Conservation (phyloP, 441 rosid species). For the Oxalis stricta region DNA sequence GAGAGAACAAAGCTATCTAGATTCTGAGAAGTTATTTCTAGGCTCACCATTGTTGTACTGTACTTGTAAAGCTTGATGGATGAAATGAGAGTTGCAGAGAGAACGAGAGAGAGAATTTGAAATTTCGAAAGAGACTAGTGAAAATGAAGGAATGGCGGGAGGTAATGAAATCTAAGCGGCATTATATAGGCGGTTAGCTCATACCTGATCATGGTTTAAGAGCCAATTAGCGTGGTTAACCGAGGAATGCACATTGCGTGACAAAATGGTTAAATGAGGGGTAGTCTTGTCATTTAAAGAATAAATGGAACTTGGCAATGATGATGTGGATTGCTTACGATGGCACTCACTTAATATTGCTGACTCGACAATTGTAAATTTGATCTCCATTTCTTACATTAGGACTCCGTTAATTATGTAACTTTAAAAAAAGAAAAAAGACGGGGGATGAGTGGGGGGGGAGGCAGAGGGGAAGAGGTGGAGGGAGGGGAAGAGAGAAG, state of each 20-base stretch:
- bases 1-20: background rate
- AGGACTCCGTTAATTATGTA: too few species aligned
- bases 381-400: too few species aligned
- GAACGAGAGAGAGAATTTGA: constrained; percentile 8
- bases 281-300: too few species aligned
- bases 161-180: background rate
- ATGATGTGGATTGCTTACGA: too few species aligned
- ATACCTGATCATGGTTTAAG: constrained; percentile 15
- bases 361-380: too few species aligned
- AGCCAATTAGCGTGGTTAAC: background rate
- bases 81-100: background rate
- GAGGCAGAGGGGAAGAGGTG: too few species aligned
- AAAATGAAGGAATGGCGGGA: constrained; percentile 14
- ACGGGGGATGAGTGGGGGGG: too few species aligned
- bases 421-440: too few species aligned
- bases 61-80: constrained; percentile 5
- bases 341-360: too few species aligned
- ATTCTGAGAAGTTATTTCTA: constrained; percentile 1
- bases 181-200: constrained; percentile 10
- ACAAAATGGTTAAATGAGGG: too few species aligned
- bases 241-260: background rate
- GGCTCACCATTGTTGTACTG: constrained; percentile 39
- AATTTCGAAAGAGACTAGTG: constrained; percentile 17
- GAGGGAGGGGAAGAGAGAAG: too few species aligned
- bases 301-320: too few species aligned